phyloP scores from a whole-genome alignment of 1,139 yeast species.

The Arxiozyma bovina region DNA sequence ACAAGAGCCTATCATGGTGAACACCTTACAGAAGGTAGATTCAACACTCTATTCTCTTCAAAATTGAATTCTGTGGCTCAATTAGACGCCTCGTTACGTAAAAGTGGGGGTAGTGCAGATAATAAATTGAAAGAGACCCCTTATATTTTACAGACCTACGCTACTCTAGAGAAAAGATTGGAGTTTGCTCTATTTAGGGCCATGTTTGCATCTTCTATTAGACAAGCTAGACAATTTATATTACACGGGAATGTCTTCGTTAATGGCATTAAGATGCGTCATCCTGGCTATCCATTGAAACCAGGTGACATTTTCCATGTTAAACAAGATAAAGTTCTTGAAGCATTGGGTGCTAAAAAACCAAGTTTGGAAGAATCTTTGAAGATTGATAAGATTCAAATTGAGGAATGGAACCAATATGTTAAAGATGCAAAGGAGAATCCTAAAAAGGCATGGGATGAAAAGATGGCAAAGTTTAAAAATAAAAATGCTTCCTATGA shows the following conservation, averaged over 20 bases:
- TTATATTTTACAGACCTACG: constrained; percentile 78
- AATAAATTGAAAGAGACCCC: constrained; percentile 52
- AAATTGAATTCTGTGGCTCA: constrained; percentile 79
- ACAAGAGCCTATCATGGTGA: constrained; percentile 96
- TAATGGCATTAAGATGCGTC: constrained; percentile 67
- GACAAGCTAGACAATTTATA: constrained; percentile 90
- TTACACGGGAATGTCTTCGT: constrained; percentile 77
- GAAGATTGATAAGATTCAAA: constrained; percentile 61
- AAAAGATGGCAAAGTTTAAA: constrained; percentile 28
- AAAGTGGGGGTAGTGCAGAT: constrained; percentile 31
- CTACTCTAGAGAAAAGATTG: constrained; percentile 76
- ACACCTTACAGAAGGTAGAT: constrained; percentile 74
- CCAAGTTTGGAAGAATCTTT: constrained; percentile 65
- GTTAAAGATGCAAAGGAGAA: constrained; percentile 45
- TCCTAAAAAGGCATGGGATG: constrained; percentile 53
- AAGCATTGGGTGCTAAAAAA: constrained; percentile 76
- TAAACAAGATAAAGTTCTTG: constrained; percentile 74
- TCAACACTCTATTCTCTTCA: constrained; percentile 64
- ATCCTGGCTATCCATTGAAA: constrained; percentile 69
- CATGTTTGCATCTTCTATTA: constrained; percentile 84
- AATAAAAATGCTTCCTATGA: constrained; percentile 3
- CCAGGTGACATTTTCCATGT: constrained; percentile 87
- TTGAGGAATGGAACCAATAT: constrained; percentile 65
- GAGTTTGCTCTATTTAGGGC: constrained; percentile 87
- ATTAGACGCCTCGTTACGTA: constrained; percentile 65